Evolutionary conservation across 768 basidiomycete genomes (phyloP).

Genomic region (Inosperma sp.): DNA sequence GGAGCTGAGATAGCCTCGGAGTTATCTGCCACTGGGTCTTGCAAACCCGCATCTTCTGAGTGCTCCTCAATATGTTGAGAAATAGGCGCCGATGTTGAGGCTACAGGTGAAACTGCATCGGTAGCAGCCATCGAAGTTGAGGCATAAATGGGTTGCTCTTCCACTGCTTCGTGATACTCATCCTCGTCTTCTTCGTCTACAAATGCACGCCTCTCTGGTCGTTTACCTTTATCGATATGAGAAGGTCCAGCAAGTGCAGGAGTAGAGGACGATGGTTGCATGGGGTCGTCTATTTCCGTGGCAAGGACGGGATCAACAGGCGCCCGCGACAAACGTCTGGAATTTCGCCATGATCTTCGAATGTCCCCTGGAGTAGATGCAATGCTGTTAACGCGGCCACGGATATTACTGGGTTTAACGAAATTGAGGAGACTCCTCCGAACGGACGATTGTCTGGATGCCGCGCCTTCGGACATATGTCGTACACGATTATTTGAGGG

Average conservation of each 20-base stretch:
- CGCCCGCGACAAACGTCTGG: conserved; percentile 33
- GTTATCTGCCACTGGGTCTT: background rate
- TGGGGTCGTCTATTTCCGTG: background rate
- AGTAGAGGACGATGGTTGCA: conserved; percentile 10
- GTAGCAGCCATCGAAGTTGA: background rate
- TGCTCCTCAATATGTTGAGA: background rate
- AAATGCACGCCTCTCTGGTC: conserved; percentile 10
- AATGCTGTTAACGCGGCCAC: conserved; percentile 16
- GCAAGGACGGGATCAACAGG: conserved; percentile 16
- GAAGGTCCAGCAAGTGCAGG: conserved; percentile 14
- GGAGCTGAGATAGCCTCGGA: conserved; percentile 9
- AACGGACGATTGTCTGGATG: conserved; percentile 22
- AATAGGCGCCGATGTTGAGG: background rate
- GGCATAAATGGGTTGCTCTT: conserved; percentile 11
- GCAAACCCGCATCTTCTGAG: background rate
- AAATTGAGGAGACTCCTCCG: conserved; percentile 24
- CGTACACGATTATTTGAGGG: conserved; percentile 3
- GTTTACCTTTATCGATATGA: conserved; percentile 22
- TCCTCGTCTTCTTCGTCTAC: conserved; percentile 16
- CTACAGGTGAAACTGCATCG: background rate
- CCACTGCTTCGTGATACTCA: conserved; percentile 7
- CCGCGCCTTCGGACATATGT: conserved; percentile 13
- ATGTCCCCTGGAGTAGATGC: conserved; percentile 13
- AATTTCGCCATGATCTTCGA: conserved; percentile 23
- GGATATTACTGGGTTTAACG: conserved; percentile 20